Base-by-base conservation (phyloP, 169 alveolate species). In the Eimeria tenella region DNA sequence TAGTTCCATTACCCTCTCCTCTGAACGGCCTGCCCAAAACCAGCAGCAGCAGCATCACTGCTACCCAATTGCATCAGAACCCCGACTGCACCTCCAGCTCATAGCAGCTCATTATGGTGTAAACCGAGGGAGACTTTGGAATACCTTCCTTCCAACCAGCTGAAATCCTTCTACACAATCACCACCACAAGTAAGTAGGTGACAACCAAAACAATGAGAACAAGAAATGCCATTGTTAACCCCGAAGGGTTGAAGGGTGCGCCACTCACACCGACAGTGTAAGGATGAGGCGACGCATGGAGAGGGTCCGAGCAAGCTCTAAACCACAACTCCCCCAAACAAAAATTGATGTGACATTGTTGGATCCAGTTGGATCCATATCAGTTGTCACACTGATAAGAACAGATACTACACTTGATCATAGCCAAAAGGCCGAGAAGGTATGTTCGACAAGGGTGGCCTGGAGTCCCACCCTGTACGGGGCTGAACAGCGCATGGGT, bases 341-440 rank as follows among this genome's bases (percentile, higher is more conserved):
- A 93, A 93, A 93, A 93, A 93, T 93, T 93, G 88, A n/a, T 93
- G 95, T 93, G 95, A 93, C 95, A 93, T 53, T 11, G n/a, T 74
- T 87, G 96, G 96, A 87, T 94, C 96, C 96, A 94, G 94, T 94
- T 88, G 96, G 96, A 94, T 87, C 96, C 98, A 96, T 98, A 98
- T 97, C 98, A 98, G 99, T 96, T 98, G 98, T 98, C 99, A 98
- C 99, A 98, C 99, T 97, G 98, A 98, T 98, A 97, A 97, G 99
- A 98, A 97, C 99, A 98, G 99, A 97, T 98, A 98, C 99, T 98
- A 98, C 99, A 98, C 99, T 98, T 98, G 99, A 98, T 98, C 99
- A 97, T 97, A 98, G 99, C 99, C 99, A 98, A 98, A 97, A 98
- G 98, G 99, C 99, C 99, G 99, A 98, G 98, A 98, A 98, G 99